A percentile compares a stretch with the other conserved stretches of the same genome.
Conservation (phyloP, 768 basidiomycete species). For the Tulasnella sp. region DNA sequence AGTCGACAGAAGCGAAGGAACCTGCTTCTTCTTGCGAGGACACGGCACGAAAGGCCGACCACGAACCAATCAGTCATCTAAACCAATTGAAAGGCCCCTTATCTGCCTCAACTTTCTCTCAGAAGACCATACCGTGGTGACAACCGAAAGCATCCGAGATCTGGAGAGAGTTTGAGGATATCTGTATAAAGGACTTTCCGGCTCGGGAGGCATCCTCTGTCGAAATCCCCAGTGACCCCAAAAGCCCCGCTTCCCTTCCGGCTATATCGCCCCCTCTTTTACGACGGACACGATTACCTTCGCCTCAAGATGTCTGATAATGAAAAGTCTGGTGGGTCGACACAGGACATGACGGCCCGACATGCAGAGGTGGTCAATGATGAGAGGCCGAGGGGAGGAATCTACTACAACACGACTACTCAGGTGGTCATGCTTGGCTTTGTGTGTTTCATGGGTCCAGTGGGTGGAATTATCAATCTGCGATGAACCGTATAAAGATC, state of each 20-base stretch:
- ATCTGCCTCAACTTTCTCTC: too few species aligned
- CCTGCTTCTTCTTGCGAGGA: too few species aligned
- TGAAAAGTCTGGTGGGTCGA: not conserved
- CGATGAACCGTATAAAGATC: not conserved
- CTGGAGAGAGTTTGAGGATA: too few species aligned
- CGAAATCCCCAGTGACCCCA: too few species aligned
- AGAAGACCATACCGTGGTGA: too few species aligned
- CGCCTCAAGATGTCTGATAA: not conserved
- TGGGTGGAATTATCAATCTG: not conserved
- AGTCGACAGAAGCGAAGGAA: too few species aligned
- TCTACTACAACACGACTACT: slow-evolving; percentile 45
- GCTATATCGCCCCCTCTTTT: not conserved
- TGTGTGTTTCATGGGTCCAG: slow-evolving; percentile 40
- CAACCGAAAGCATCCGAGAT: too few species aligned
- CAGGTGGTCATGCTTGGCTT: slow-evolving; percentile 58
- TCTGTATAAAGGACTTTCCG: too few species aligned
- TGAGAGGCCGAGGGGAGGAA: slow-evolving; percentile 33
- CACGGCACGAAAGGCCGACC: too few species aligned
- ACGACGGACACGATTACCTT: not conserved
- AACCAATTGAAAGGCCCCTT: too few species aligned
- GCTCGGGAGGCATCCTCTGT: too few species aligned
- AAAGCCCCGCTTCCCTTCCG: not conserved
- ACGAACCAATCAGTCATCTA: too few species aligned
- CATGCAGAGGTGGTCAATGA: not conserved
- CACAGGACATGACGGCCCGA: not conserved